These are phyloP conservation scores for Fusarium armeniacum DNA, from an alignment of 2,329 filamentous ascomycete genomes.

Conservation along the genomic window DNA sequence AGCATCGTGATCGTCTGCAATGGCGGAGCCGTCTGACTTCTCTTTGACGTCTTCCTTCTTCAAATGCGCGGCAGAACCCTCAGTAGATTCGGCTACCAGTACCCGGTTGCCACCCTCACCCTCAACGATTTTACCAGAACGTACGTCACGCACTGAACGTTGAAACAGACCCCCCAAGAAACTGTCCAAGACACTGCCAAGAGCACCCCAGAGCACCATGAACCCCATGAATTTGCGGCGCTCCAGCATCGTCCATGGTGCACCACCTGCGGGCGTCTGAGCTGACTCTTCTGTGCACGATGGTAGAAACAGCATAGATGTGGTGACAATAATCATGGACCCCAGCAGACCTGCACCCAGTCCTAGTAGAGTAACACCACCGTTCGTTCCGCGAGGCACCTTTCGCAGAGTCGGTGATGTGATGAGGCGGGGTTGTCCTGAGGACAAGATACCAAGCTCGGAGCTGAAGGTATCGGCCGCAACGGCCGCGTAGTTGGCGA, in stretches of 20 bases:
- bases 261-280: slow-evolving; percentile 58
- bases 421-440: slow-evolving; percentile 82
- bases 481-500: slow-evolving; percentile 90
- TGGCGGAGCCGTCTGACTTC: slow-evolving; percentile 52
- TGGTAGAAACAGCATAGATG: slow-evolving; percentile 76
- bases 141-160: slow-evolving; percentile 85
- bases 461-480: slow-evolving; percentile 95
- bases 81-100: slow-evolving; percentile 59
- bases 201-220: slow-evolving; percentile 78
- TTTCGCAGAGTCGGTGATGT: slow-evolving; percentile 81
- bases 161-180: slow-evolving; percentile 88
- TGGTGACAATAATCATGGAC: slow-evolving; percentile 76
- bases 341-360: slow-evolving; percentile 81
- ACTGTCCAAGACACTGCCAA: slow-evolving; percentile 89
- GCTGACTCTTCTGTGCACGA: slow-evolving; percentile 68
- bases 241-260: slow-evolving; percentile 64
- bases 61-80: slow-evolving; percentile 48
- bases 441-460: slow-evolving; percentile 91
- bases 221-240: slow-evolving; percentile 65
- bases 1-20: slow-evolving; percentile 55
- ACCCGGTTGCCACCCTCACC: slow-evolving; percentile 79
- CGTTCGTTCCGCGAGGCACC: slow-evolving; percentile 93
- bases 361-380: slow-evolving; percentile 84
- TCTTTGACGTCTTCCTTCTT: slow-evolving; percentile 59
- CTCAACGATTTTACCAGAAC: slow-evolving; percentile 89